These are phyloP conservation scores for Tulasnella sp. DNA, from an alignment of 768 basidiomycete genomes.

Conservation along the genomic window DNA sequence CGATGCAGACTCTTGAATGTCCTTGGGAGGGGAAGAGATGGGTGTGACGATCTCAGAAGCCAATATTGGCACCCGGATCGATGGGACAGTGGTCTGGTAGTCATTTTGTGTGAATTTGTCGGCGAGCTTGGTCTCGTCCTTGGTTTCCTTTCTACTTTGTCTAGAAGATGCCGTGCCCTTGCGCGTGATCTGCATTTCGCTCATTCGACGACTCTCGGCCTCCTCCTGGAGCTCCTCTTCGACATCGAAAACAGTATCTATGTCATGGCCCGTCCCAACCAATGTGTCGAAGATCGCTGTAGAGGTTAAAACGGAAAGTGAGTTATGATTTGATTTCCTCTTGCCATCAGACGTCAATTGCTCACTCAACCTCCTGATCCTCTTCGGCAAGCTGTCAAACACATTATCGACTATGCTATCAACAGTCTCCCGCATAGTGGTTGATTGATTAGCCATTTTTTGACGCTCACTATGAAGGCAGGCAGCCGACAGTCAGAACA, in stretches of 20 bases:
- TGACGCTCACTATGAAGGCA: conserved; percentile 47
- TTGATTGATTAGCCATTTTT: conserved; percentile 52
- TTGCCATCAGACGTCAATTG: conserved; percentile 19
- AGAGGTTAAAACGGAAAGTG: background rate
- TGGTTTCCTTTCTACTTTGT: background rate
- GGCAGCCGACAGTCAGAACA: no score
- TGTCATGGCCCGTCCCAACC: conserved; percentile 58
- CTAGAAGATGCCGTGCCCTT: background rate
- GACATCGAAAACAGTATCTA: conserved; percentile 75
- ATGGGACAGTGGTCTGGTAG: conserved; percentile 26
- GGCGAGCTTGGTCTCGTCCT: background rate
- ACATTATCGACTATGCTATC: conserved; percentile 53
- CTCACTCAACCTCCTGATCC: conserved; percentile 62
- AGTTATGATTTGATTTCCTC: background rate
- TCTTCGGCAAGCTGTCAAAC: conserved; percentile 65
- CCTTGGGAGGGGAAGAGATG: conserved; percentile 29
- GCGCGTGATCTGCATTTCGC: background rate
- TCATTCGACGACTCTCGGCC: conserved; percentile 7
- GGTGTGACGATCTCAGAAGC: conserved; percentile 15
- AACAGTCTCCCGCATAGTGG: conserved; percentile 63
- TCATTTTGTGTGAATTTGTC: conserved; percentile 21
- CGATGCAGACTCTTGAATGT: conserved; percentile 45
- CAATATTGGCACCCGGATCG: conserved; percentile 26
- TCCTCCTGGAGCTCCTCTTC: conserved; percentile 43
- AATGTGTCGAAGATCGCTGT: conserved; percentile 74